phyloP scores from a whole-genome alignment of 2,329 filamentous ascomycete genomes.

The Fusarium nodosum region DNA sequence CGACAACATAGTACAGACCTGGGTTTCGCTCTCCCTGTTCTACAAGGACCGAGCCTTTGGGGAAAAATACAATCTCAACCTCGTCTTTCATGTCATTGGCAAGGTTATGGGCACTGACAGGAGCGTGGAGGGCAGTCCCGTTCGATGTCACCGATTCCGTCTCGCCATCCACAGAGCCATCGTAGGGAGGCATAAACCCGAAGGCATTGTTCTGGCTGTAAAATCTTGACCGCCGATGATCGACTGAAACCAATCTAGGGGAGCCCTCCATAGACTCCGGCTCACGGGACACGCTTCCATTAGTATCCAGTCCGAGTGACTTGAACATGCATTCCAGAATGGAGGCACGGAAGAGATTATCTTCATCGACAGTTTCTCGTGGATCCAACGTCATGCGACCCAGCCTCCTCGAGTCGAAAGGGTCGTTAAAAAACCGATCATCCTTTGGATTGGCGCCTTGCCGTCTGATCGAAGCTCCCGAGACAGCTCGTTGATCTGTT shows the following conservation, averaged over 20 bases:
- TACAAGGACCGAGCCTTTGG: conserved; percentile 91
- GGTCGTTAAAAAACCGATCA: conserved; percentile 67
- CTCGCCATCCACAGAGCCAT: conserved; percentile 81
- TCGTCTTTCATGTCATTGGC: conserved; percentile 89
- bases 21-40: conserved; percentile 98
- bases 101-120: conserved; percentile 74
- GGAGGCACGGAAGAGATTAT: conserved; percentile 87
- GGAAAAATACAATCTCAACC: conserved; percentile 97
- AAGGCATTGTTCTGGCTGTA: conserved; percentile 82
- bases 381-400: conserved; percentile 70
- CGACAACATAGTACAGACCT: conserved; percentile 96
- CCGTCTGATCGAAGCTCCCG: conserved; percentile 48
- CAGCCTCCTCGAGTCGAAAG: conserved; percentile 67
- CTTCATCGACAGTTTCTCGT: conserved; percentile 88
- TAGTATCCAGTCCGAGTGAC: conserved; percentile 84
- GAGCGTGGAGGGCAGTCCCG: conserved; percentile 70
- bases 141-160: conserved; percentile 86
- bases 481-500: conserved; percentile 34
- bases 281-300: conserved; percentile 74
- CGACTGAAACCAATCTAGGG: conserved; percentile 85
- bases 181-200: conserved; percentile 89
- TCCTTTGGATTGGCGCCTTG: conserved; percentile 62
- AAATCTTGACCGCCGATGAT: conserved; percentile 82
- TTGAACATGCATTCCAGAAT: conserved; percentile 97
- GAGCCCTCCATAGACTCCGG: conserved; percentile 85